Base-by-base conservation (phyloP, 768 basidiomycete genomes). In the Phanerochaete sordida region DNA sequence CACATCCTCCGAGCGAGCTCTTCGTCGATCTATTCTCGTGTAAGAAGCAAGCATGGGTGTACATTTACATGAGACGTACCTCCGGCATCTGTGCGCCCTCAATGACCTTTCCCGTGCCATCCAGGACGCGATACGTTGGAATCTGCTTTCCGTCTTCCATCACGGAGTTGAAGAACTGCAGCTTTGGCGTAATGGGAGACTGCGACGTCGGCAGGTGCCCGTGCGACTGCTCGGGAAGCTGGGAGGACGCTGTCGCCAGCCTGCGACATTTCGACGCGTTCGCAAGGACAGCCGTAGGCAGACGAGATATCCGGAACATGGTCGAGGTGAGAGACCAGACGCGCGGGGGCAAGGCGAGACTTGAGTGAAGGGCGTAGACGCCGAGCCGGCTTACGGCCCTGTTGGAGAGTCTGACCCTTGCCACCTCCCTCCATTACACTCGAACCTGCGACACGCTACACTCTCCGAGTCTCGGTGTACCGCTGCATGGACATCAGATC, bases 91-190 rank as follows among this genome's bases (percentile, higher is more conserved):
- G 78, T 3, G 89, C 92, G 0, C 86, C 90, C 5, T 90, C 82
- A 19, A 95, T 74, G 5, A 84, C 82, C 64, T 83, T 74, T 2
- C 95, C 95, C 54, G 83, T 76, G 28, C 92, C 88, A 73, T 95
- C 95, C 30, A 98, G 74, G 0, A 97, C 81, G 52, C 95, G 81
- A 74, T 87, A 96, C 3, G 93, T 91, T 3, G 95, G 92, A 65
- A 96, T 93, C 65, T 81, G 82, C 23, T 79, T 77, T 15, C 80
- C 78, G 44, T 80, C 81, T 9, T 76, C 77, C 35, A 82, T 82
- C 28, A 93, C 84, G 0, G 90, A 83, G 72, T 93, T 93, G 78
- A 93, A 88, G 77, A 93, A 94, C 52, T 85, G 74, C 37, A 91
- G 82, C 56, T 81, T 83, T 15, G 90, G 72, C 7, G 86, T 84